Evolutionary conservation across 1,139 yeast species (phyloP).

Genomic region (Geotrichum carabidarum): DNA sequence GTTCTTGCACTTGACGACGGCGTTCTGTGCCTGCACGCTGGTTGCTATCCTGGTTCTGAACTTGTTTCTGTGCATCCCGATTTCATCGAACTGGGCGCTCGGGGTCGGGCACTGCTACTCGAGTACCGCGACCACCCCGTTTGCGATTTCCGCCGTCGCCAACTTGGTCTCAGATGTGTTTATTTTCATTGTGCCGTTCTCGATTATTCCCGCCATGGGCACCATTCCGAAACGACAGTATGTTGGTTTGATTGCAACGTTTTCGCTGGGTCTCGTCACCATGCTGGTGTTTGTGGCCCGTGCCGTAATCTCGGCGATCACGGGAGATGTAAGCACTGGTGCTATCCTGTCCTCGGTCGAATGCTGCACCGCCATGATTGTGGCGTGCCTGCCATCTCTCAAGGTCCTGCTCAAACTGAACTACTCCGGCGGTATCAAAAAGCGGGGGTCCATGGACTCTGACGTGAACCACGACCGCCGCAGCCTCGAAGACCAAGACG

Average conservation of each 20-base stretch:
- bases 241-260: conserved; percentile 30
- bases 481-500: conserved; percentile 6
- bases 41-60: conserved; percentile 28
- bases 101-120: conserved; percentile 29
- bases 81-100: conserved; percentile 32
- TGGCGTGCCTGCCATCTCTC: conserved; percentile 33
- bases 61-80: conserved; percentile 31
- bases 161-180: conserved; percentile 30
- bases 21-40: conserved; percentile 21
- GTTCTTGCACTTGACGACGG: conserved; percentile 26
- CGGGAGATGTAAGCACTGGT: conserved; percentile 27
- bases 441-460: conserved; percentile 13
- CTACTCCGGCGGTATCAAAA: conserved; percentile 14
- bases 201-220: conserved; percentile 27
- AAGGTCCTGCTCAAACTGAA: conserved; percentile 26
- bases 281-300: conserved; percentile 30
- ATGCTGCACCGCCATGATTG: conserved; percentile 32
- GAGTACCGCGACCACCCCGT: conserved; percentile 31
- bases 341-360: conserved; percentile 34
- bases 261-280: conserved; percentile 32
- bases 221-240: conserved; percentile 26
- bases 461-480: conserved; percentile 9
- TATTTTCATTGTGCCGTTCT: conserved; percentile 33
- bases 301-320: conserved; percentile 26
- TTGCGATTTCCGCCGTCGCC: conserved; percentile 29